These are phyloP conservation scores for Pyrrhoderma noxium DNA, from an alignment of 1,284 basidiomycete species.

Conservation along the genomic window DNA sequence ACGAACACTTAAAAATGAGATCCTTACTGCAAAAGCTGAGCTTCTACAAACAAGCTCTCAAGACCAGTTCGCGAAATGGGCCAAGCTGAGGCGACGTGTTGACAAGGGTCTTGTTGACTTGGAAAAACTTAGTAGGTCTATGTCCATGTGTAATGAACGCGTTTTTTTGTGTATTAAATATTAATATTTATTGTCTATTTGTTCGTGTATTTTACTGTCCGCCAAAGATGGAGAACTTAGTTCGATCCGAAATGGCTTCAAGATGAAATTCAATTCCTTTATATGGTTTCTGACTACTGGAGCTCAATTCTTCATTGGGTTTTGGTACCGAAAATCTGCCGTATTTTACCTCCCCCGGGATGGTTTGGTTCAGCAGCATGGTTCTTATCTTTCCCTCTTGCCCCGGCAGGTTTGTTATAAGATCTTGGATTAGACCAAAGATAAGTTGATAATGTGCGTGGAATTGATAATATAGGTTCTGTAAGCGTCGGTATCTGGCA, in stretches of 20 bases:
- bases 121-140: constrained; percentile 81
- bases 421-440: background rate
- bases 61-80: constrained; percentile 99
- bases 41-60: constrained; percentile 88
- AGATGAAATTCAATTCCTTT: constrained; percentile 62
- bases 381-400: constrained; percentile 79
- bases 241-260: constrained; percentile 60
- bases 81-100: constrained; percentile 82
- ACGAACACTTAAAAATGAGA: constrained; percentile 64
- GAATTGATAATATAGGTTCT: constrained; percentile 20
- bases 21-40: constrained; percentile 78
- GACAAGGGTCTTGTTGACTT: constrained; percentile 92
- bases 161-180: constrained; percentile 5
- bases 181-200: background rate
- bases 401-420: constrained; percentile 50
- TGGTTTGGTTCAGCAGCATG: constrained; percentile 84
- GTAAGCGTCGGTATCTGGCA: constrained; percentile 19
- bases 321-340: constrained; percentile 83
- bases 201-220: background rate
- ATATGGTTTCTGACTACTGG: constrained; percentile 84
- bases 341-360: constrained; percentile 86
- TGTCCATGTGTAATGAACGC: constrained; percentile 2
- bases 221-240: constrained; percentile 64
- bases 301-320: constrained; percentile 73
- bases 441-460: constrained; percentile 5